phyloP scores from a whole-genome alignment of 23 red algal species.

The Pyropia yezoensis region DNA sequence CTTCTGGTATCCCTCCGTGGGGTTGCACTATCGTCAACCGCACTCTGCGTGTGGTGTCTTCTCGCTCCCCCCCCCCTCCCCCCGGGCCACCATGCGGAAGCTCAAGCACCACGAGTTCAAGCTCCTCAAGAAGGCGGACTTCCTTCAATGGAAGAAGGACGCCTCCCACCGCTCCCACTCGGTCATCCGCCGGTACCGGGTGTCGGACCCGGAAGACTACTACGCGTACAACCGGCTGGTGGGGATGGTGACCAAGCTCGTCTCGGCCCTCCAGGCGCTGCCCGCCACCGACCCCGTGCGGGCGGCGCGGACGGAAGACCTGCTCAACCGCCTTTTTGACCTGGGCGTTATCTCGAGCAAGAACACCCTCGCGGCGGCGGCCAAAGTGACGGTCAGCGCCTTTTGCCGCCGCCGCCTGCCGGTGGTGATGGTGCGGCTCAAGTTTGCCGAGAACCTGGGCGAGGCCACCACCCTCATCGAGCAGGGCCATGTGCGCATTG shows the following conservation, averaged over 20 bases:
- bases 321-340: slow-evolving; percentile 84
- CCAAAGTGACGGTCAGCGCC: slow-evolving; percentile 74
- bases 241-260: slow-evolving; percentile 68
- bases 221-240: slow-evolving; percentile 81
- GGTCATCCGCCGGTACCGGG: slow-evolving; percentile 74
- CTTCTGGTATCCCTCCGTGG: no score
- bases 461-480: slow-evolving; percentile 81
- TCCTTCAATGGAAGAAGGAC: slow-evolving; percentile 96
- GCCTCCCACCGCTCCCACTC: slow-evolving; percentile 43
- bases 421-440: slow-evolving; percentile 78
- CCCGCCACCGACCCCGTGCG: slow-evolving; percentile 40
- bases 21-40: no score
- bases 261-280: slow-evolving; percentile 44
- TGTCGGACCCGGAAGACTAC: slow-evolving; percentile 82
- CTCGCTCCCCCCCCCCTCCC: not conserved
- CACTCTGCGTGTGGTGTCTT: not conserved
- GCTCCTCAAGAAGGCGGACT: slow-evolving; percentile 84
- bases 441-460: slow-evolving; percentile 83
- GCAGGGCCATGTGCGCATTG: slow-evolving; percentile 88
- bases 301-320: slow-evolving; percentile 62
- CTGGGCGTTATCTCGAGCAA: slow-evolving; percentile 79
- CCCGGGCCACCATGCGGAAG: slow-evolving; percentile 55
- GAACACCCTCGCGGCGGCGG: slow-evolving; percentile 35
- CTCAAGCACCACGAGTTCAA: slow-evolving; percentile 95
- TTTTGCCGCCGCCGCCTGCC: slow-evolving; percentile 89